phyloP scores from a whole-genome alignment of 1,284 basidiomycete species.

The Cutaneotrichosporon mucoides region DNA sequence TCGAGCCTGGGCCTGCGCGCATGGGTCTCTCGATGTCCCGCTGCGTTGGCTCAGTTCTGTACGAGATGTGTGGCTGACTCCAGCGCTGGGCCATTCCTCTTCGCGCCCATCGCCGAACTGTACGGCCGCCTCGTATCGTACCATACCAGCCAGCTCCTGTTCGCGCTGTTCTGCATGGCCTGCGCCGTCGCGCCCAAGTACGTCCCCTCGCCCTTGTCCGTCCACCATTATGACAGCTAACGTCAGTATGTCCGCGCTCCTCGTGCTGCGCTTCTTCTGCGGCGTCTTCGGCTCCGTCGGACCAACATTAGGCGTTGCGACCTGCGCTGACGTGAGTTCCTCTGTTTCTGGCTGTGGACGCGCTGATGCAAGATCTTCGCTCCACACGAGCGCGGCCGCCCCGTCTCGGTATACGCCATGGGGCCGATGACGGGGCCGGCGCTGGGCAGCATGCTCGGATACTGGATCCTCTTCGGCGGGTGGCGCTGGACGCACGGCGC shows the following conservation, averaged over 20 bases:
- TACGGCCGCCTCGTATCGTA: conserved; percentile 51
- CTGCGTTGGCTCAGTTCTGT: too few species aligned
- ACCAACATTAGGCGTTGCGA: conserved; percentile 46
- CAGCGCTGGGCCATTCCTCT: conserved; percentile 50
- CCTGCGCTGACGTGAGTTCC: conserved; percentile 42
- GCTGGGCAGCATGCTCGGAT: conserved; percentile 44
- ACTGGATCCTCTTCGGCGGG: conserved; percentile 39
- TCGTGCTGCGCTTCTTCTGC: conserved; percentile 44
- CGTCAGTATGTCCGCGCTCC: conserved; percentile 35
- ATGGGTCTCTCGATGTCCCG: too few species aligned
- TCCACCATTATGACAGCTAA: not conserved
- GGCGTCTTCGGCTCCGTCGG: conserved; percentile 44
- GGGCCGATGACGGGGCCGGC: conserved; percentile 46
- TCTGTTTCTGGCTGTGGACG: not conserved
- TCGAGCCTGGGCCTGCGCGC: too few species aligned
- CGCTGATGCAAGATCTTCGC: conserved; percentile 30
- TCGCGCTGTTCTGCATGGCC: conserved; percentile 43
- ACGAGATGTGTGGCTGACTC: conserved; percentile 10
- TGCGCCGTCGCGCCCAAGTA: conserved; percentile 39
- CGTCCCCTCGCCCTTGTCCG: not conserved
- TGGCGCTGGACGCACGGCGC: conserved; percentile 48
- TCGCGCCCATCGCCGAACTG: conserved; percentile 52
- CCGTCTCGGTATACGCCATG: conserved; percentile 44
- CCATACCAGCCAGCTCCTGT: conserved; percentile 29
- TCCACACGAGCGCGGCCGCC: conserved; percentile 40